phyloP scores from a whole-genome alignment of 2,329 filamentous ascomycete species.

The Chrysoporthe austroafricana region DNA sequence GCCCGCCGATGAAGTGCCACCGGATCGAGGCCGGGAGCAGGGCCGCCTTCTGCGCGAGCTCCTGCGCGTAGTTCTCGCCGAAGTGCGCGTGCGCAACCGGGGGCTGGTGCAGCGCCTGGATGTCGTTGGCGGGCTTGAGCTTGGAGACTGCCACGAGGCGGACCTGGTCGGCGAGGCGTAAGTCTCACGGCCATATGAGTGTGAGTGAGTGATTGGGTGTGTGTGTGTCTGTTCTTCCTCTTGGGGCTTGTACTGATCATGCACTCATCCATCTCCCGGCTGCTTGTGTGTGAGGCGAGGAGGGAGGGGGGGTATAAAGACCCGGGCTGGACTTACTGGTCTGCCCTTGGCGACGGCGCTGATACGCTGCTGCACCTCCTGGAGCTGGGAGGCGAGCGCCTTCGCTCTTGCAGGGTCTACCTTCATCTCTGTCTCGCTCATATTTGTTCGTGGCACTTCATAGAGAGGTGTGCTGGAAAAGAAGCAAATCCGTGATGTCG shows the following conservation, averaged over 20 bases:
- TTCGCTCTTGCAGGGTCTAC: slow-evolving; percentile 65
- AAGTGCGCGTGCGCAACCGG: slow-evolving; percentile 73
- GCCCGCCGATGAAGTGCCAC: slow-evolving; percentile 96
- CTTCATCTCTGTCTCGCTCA: slow-evolving; percentile 61
- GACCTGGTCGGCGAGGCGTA: slow-evolving; percentile 52
- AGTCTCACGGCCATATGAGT: slow-evolving; percentile 19
- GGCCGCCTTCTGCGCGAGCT: slow-evolving; percentile 82
- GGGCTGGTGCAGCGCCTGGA: slow-evolving; percentile 76
- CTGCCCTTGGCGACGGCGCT: slow-evolving; percentile 55
- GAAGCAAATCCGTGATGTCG: not conserved
- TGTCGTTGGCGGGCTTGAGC: slow-evolving; percentile 89
- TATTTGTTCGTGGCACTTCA: slow-evolving; percentile 32
- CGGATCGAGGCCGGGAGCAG: slow-evolving; percentile 75
- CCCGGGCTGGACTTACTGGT: slow-evolving; percentile 49
- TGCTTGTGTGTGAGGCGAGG: slow-evolving; percentile 25
- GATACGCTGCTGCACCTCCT: slow-evolving; percentile 62
- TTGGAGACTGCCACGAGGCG: slow-evolving; percentile 95
- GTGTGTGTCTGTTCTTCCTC: not conserved
- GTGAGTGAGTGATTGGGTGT: too few relatives aligned
- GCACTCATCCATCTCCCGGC: slow-evolving; percentile 18
- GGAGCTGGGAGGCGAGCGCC: slow-evolving; percentile 65
- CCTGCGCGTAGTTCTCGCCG: slow-evolving; percentile 95
- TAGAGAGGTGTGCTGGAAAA: not conserved
- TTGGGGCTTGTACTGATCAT: too few relatives aligned
- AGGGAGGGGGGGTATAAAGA: not conserved